phyloP scores from a whole-genome alignment of 495 filamentous ascomycete genomes.

The Collariella sp. region DNA sequence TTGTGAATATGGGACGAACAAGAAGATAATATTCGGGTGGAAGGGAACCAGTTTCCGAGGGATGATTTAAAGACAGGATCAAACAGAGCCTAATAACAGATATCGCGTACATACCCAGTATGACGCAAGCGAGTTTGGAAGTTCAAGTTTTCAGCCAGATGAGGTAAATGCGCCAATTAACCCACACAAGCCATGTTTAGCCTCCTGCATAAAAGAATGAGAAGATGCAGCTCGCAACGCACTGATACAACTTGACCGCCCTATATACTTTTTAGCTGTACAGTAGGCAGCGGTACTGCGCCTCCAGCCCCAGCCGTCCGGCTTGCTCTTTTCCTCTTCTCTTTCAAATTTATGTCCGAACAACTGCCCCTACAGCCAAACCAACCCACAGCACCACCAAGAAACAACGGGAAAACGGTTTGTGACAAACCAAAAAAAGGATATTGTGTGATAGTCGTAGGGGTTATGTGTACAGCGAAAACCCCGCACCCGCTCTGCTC shows the following conservation, averaged over 20 bases:
- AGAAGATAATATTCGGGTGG: too few species aligned
- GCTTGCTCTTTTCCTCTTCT: not conserved
- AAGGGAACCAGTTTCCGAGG: too few species aligned
- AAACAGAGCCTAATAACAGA: too few species aligned
- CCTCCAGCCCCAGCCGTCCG: not conserved
- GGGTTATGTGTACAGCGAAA: not conserved
- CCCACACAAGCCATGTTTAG: not conserved
- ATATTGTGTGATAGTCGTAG: constrained; percentile 4
- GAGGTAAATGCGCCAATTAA: not conserved
- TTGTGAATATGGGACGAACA: too few species aligned
- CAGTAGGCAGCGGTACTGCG: not conserved
- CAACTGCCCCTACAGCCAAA: not conserved
- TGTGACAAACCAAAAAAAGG: constrained; percentile 3
- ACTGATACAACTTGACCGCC: not conserved
- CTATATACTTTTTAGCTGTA: constrained; percentile 3
- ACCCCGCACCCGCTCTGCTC: constrained; percentile 2
- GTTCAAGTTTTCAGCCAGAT: not conserved
- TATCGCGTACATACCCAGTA: too few species aligned
- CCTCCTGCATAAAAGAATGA: too few species aligned
- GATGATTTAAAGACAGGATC: too few species aligned
- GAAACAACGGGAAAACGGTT: constrained; percentile 10
- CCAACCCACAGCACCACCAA: not conserved
- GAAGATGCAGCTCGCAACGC: not conserved
- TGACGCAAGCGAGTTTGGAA: too few species aligned
- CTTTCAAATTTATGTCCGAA: not conserved